A percentile compares a stretch with the other conserved stretches of the same genome.
phyloP scores from a whole-genome alignment of 352 stramenopile genomes.

The Phytophthora constricta region DNA sequence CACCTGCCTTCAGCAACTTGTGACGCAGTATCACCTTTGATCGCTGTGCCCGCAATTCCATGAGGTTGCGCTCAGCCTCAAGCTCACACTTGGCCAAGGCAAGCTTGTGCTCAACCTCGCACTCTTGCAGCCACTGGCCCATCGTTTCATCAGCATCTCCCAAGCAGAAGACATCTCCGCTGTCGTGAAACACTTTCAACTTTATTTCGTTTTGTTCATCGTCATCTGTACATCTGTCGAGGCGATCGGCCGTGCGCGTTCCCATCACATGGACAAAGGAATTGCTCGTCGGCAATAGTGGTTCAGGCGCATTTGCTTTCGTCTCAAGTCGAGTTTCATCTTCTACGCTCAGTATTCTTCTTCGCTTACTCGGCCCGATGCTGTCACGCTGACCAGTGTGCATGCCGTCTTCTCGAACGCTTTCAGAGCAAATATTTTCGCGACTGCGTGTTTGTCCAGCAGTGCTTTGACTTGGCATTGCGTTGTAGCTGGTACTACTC shows the following conservation, averaged over 20 bases:
- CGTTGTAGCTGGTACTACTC: no score
- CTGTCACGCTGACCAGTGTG: no score
- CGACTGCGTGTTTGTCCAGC: no score
- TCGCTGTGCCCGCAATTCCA: conserved; percentile 9
- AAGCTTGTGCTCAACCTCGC: conserved; percentile 10
- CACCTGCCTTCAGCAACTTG: conserved; percentile 6
- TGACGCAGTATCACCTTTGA: neutral
- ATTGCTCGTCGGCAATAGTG: no score
- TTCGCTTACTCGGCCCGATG: no score
- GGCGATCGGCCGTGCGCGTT: neutral
- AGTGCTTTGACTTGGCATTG: no score
- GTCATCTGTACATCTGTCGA: neutral
- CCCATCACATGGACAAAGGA: neutral
- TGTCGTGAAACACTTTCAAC: neutral
- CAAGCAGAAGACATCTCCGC: neutral
- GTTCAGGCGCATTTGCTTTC: no score
- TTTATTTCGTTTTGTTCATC: neutral
- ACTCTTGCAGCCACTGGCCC: neutral
- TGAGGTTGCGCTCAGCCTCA: conserved; percentile 10
- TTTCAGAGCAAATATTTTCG: no score
- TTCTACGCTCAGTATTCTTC: no score
- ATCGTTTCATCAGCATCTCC: conserved; percentile 3
- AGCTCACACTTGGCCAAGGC: conserved; percentile 16
- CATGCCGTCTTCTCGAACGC: no score
- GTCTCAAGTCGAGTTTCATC: no score